These are phyloP conservation scores for Perilla frutescens DNA, from an alignment of 257 asterid species.

Conservation along the genomic window DNA sequence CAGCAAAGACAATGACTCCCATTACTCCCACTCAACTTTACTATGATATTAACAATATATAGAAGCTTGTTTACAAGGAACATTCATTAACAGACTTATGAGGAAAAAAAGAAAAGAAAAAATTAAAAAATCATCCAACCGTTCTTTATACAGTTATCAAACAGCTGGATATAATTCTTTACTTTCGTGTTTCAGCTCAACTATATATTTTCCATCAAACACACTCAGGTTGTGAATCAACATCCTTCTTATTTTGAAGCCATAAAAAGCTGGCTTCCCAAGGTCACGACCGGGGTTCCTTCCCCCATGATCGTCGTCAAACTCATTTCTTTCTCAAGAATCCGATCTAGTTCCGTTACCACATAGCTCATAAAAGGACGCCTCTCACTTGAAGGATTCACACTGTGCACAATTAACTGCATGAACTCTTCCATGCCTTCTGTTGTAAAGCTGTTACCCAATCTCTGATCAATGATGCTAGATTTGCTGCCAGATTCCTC, in stretches of 20 bases:
- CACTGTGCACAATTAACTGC: constrained; percentile 62
- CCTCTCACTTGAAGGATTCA: constrained; percentile 74
- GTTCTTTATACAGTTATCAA: constrained; percentile 79
- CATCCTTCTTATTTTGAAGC: constrained; percentile 54
- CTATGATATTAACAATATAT: constrained; percentile 42
- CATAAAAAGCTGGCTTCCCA: constrained; percentile 91
- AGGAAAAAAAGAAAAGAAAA: constrained; percentile 13
- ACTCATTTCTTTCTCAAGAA: constrained; percentile 89
- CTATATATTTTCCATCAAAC: constrained; percentile 41
- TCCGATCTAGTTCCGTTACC: constrained; percentile 77
- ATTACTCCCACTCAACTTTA: constrained; percentile 26
- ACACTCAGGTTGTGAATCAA: constrained; percentile 26
- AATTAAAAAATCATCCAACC: constrained; percentile 53
- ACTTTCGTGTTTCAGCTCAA: constrained; percentile 35
- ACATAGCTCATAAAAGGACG: constrained; percentile 77
- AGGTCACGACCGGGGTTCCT: constrained; percentile 86
- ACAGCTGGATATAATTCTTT: constrained; percentile 59
- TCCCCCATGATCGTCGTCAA: constrained; percentile 92
- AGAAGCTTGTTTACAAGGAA: constrained; percentile 47
- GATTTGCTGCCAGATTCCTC: constrained; percentile 64
- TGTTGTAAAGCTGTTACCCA: constrained; percentile 77
- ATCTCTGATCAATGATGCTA: constrained; percentile 64
- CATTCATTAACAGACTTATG: constrained; percentile 37
- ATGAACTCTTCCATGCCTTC: constrained; percentile 90
- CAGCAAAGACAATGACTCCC: constrained; percentile 16